A percentile compares a stretch with the other conserved stretches of the same genome.
phyloP scores from a whole-genome alignment of 2,329 filamentous ascomycete species.

The Knoxdaviesia proteae region DNA sequence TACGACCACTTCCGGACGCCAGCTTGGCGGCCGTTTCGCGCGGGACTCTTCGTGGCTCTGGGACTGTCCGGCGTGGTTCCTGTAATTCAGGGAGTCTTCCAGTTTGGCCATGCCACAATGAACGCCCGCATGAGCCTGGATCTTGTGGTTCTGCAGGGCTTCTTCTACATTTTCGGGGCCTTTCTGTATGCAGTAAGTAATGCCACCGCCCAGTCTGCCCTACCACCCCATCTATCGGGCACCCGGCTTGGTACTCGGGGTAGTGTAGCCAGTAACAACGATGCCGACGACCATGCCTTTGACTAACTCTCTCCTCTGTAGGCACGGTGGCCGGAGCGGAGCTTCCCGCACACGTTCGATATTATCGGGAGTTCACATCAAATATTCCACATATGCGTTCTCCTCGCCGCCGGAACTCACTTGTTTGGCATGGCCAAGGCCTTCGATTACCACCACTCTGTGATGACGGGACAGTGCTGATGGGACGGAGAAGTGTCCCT shows the following conservation, averaged over 20 bases:
- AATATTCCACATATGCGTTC: slow-evolving; percentile 80
- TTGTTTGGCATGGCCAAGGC: slow-evolving; percentile 62
- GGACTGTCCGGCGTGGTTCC: slow-evolving; percentile 71
- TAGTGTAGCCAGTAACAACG: too few relatives aligned
- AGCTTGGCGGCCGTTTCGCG: slow-evolving; percentile 63
- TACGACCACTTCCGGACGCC: slow-evolving; percentile 71
- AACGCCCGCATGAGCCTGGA: slow-evolving; percentile 55
- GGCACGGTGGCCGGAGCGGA: slow-evolving; percentile 66
- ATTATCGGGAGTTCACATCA: slow-evolving; percentile 89
- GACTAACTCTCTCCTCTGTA: slow-evolving; percentile 11
- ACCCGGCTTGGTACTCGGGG: too few relatives aligned
- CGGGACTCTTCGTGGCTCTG: slow-evolving; percentile 74
- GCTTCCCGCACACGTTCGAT: slow-evolving; percentile 60
- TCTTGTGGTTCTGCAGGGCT: slow-evolving; percentile 64
- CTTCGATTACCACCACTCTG: slow-evolving; percentile 65
- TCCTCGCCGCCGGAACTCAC: slow-evolving; percentile 65
- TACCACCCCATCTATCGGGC: too few relatives aligned
- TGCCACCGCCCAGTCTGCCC: neutral
- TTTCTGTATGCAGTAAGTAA: slow-evolving; percentile 58
- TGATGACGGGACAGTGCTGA: slow-evolving; percentile 29
- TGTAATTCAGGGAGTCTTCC: slow-evolving; percentile 50
- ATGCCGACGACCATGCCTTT: too few relatives aligned
- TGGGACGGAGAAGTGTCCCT: neutral
- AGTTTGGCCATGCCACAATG: slow-evolving; percentile 47
- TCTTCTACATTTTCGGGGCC: slow-evolving; percentile 70